Conservation (phyloP, 495 filamentous ascomycete genomes). For the Tuber calosporum region DNA sequence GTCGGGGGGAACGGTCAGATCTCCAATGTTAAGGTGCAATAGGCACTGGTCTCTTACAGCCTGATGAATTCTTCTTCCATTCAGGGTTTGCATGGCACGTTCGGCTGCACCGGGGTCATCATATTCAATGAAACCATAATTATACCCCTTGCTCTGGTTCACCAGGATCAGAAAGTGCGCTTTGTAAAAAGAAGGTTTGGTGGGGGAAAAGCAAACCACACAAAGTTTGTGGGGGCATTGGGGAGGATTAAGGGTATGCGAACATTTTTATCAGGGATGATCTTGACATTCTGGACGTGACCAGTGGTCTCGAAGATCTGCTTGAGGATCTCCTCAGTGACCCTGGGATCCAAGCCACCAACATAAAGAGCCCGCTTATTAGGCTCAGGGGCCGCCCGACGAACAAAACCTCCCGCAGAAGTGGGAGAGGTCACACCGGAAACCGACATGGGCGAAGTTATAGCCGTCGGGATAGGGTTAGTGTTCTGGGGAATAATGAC, state of each 20-base stretch:
- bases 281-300: constrained; percentile 97
- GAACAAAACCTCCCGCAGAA: constrained; percentile 70
- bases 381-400: constrained; percentile 90
- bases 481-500: constrained; percentile 92
- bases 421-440: constrained; percentile 71
- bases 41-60: constrained; percentile 54
- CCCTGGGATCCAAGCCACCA: constrained; percentile 85
- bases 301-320: constrained; percentile 99
- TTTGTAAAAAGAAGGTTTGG: constrained; percentile 17
- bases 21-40: constrained; percentile 7
- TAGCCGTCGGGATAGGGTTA: constrained; percentile 89
- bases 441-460: constrained; percentile 75
- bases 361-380: constrained; percentile 98
- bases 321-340: constrained; percentile 91
- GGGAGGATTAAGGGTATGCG: constrained; percentile 30
- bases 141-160: constrained; percentile 82
- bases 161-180: constrained; percentile 39
- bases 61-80: constrained; percentile 90
- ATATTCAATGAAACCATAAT: constrained; percentile 99
- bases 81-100: constrained; percentile 92
- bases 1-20: constrained; percentile 16
- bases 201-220: constrained; percentile 11
- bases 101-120: constrained; percentile 95
- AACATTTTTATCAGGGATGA: constrained; percentile 72
- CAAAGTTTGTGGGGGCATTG: not conserved